Percentiles rank a stretch among this genome's conserved stretches.
Evolutionary conservation across 768 basidiomycete genomes (phyloP).

Genomic region (Termitomyces sp.): DNA sequence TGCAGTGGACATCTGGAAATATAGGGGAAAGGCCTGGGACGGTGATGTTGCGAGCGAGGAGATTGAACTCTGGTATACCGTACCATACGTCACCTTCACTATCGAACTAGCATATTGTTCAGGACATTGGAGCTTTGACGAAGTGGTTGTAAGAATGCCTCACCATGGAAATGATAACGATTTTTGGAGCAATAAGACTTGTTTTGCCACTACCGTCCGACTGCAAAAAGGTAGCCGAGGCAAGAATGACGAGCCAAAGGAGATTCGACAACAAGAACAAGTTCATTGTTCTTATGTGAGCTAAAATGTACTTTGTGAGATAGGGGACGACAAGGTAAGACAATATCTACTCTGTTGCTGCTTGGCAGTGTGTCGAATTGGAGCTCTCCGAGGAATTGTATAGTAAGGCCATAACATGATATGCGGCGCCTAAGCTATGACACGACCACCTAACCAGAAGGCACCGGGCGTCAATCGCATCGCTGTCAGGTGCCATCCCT

Average conservation of each 20-base stretch:
- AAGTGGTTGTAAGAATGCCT: not conserved
- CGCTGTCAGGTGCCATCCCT: not conserved
- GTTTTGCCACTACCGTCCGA: not conserved
- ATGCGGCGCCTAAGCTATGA: not conserved
- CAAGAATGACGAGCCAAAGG: constrained; percentile 6
- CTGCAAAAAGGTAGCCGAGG: not conserved
- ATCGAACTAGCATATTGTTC: not conserved
- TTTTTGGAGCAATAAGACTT: constrained; percentile 1
- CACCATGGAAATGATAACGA: constrained; percentile 13
- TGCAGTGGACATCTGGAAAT: constrained; percentile 9
- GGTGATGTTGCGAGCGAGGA: constrained; percentile 7
- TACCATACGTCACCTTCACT: constrained; percentile 9
- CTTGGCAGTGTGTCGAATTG: not conserved
- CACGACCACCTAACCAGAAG: not conserved
- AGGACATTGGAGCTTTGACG: not conserved
- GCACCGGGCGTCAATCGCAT: constrained; percentile 1
- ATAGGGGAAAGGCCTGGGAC: constrained; percentile 9
- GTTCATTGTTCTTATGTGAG: constrained; percentile 4
- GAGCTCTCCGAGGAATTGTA: not conserved
- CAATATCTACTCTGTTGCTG: constrained; percentile 4
- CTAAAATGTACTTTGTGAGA: not conserved
- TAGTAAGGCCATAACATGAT: constrained; percentile 10
- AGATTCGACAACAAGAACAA: constrained; percentile 7
- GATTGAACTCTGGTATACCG: constrained; percentile 5
- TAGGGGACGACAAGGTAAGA: not conserved